Base-by-base conservation (phyloP, 2,329 filamentous ascomycete genomes). In the Calonectria hawksworthii region DNA sequence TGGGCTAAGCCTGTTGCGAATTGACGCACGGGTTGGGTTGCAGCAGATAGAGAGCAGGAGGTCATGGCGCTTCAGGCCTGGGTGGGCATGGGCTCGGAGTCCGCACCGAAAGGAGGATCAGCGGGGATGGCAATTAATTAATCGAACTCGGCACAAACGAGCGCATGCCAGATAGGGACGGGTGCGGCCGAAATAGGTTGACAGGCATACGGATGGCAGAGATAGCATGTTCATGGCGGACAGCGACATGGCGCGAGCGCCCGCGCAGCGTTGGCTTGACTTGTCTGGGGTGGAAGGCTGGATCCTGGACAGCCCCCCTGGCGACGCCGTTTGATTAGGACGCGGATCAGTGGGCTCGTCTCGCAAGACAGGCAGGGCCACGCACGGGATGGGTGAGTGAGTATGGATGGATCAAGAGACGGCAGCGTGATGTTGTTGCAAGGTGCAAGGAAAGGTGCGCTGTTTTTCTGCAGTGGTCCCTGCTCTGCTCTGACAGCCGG, bases 41-140 rank as follows among this genome's bases (percentile, higher is more conserved):
- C 52, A 68, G 38, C 52, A 52, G 64, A 38, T 36, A 67, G 16
- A 68, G 41, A 63, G 30, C n/a, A n/a, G 28, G 7, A 54, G 68
- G 68, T 52, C 59, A 51, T 61, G 56, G 68, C 68, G 68, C 30
- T 38, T 26, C n/a, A 16, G 34, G 26, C 34, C 11, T 41, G 56
- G 56, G 56, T 38, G 51, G 65, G 32, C 23, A 3, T 63, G 59
- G 63, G 38, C 34, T 64, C 70, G 70, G 71, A 65, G 56, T 34
- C 56, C n/a, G 71, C 41, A 52, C 72, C 61, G 38, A 70, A 70
- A 70, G 72, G 72, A 70, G 72, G 51, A 74, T 74, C 59, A 68
- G 44, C 70, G 51, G 54, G 54, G 47, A 65, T 50, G 41, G 10
- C 41, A 65, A 28, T 50, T 65, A 65, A 65, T 65, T 50, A 65